Percentiles rank a stretch among this genome's conserved stretches.
These are phyloP conservation scores for Sphaerobolus stellatus DNA, from an alignment of 1,284 basidiomycete species.

Conservation along the genomic window DNA sequence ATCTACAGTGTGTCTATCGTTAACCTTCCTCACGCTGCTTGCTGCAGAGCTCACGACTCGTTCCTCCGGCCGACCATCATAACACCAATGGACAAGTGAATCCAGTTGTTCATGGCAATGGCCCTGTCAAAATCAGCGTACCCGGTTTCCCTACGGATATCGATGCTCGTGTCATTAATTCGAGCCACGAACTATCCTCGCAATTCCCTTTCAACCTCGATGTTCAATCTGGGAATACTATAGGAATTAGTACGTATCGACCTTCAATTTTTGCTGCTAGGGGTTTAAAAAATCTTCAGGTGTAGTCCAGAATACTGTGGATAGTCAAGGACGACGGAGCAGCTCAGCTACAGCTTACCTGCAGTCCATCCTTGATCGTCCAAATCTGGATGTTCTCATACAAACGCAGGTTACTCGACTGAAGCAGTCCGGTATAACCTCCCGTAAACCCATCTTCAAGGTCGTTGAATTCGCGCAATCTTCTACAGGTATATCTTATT, in stretches of 20 bases:
- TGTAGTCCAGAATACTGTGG: constrained; percentile 35
- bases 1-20: constrained; percentile 4
- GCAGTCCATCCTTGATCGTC: background rate
- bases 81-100: constrained; percentile 21
- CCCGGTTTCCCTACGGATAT: constrained; percentile 16
- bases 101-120: constrained; percentile 22
- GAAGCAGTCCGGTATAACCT: background rate
- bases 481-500: no score
- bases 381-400: background rate
- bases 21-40: background rate
- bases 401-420: background rate
- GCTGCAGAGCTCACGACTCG: constrained; percentile 18
- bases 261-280: background rate
- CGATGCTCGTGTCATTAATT: constrained; percentile 15
- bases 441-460: no score
- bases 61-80: constrained; percentile 19
- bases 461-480: no score
- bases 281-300: constrained; percentile 26
- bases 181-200: constrained; percentile 14
- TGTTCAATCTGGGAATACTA: constrained; percentile 32
- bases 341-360: background rate
- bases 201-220: constrained; percentile 33
- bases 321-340: constrained; percentile 11
- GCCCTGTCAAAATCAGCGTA: constrained; percentile 18
- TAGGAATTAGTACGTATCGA: constrained; percentile 31